phyloP scores from a whole-genome alignment of 352 stramenopile species.

The Stramenopiles sp. region DNA sequence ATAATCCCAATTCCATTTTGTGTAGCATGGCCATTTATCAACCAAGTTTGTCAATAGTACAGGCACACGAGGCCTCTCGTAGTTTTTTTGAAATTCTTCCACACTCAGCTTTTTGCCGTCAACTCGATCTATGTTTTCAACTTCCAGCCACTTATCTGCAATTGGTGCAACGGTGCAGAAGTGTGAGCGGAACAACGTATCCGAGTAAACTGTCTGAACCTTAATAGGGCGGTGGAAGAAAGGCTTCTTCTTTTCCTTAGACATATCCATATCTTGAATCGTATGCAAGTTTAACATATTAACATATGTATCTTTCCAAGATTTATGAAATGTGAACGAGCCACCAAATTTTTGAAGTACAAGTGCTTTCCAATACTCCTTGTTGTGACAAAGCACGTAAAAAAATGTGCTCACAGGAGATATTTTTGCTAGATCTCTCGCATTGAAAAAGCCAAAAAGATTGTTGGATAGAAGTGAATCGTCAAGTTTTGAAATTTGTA shows the following conservation, averaged over 20 bases:
- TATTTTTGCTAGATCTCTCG: constrained; percentile 33
- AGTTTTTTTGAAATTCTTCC: constrained; percentile 39
- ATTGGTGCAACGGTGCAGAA: constrained; percentile 34
- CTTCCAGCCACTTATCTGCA: constrained; percentile 36
- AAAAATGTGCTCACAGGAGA: constrained; percentile 33
- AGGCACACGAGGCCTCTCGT: constrained; percentile 42
- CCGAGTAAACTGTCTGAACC: constrained; percentile 52
- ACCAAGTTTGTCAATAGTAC: constrained; percentile 53
- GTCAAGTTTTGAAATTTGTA: constrained; percentile 37
- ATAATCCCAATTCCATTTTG: constrained; percentile 50
- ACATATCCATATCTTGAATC: too few species aligned
- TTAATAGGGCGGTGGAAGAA: constrained; percentile 23
- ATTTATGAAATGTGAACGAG: constrained; percentile 33
- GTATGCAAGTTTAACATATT: too few species aligned
- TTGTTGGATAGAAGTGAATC: constrained; percentile 31
- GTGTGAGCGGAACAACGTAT: constrained; percentile 58
- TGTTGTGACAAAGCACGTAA: constrained; percentile 46
- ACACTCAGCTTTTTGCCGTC: constrained; percentile 35
- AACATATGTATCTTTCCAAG: constrained; percentile 48
- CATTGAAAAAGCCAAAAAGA: constrained; percentile 39
- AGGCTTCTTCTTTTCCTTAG: too few species aligned
- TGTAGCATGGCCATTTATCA: constrained; percentile 38
- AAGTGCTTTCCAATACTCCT: constrained; percentile 53
- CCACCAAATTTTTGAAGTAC: constrained; percentile 48
- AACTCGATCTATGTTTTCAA: constrained; percentile 46